Evolutionary conservation across 352 stramenopile species (phyloP).

Genomic region (Pythium aristosporum): DNA sequence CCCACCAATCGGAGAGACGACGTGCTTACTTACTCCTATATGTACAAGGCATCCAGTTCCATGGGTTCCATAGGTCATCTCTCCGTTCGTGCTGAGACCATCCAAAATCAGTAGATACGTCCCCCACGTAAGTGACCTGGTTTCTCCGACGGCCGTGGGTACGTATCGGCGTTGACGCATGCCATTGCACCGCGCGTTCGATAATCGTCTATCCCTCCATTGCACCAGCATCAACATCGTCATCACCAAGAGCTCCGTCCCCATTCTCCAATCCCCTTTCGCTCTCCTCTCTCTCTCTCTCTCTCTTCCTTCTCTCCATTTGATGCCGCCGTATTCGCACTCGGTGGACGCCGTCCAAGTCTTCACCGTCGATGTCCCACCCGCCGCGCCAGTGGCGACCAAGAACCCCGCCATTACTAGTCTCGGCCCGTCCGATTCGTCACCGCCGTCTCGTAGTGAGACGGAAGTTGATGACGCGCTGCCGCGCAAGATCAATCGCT

Average conservation of each 20-base stretch:
- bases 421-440: conserved; percentile 4
- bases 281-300: neutral
- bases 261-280: neutral
- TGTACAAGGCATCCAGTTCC: too few species aligned
- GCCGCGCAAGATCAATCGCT: conserved; percentile 20
- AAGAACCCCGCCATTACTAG: conserved; percentile 1
- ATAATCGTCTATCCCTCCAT: neutral
- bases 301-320: too few species aligned
- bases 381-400: neutral
- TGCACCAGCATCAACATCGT: neutral
- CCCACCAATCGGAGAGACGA: neutral
- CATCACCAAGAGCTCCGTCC: neutral
- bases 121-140: neutral
- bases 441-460: conserved; percentile 8
- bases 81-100: neutral
- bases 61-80: neutral
- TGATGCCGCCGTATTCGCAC: conserved; percentile 18
- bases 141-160: too few species aligned
- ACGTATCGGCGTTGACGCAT: neutral
- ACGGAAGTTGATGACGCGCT: neutral
- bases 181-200: neutral
- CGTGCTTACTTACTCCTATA: too few species aligned
- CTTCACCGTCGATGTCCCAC: neutral
- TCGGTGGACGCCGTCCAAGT: conserved; percentile 10
- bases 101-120: conserved; percentile 9